Percentiles rank a stretch among this genome's conserved stretches.
Evolutionary conservation across 805 yeast species (phyloP).

Genomic region (Diddensiella santjacobensis): DNA sequence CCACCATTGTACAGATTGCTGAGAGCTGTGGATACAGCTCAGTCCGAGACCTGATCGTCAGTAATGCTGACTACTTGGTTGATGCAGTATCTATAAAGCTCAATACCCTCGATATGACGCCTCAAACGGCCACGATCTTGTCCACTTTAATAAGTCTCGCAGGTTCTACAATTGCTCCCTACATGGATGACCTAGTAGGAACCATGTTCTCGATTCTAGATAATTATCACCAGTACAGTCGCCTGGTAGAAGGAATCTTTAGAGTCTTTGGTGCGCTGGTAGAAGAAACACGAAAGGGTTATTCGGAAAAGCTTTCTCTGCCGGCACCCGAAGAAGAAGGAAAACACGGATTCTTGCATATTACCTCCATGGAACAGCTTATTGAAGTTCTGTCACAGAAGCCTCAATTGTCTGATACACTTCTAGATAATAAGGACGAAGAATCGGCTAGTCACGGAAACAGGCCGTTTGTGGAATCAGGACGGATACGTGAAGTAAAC

Average conservation of each 20-base stretch:
- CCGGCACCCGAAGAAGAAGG: neutral
- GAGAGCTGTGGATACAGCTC: constrained; percentile 48
- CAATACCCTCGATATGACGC: constrained; percentile 67
- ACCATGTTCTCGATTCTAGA: constrained; percentile 77
- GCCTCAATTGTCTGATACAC: constrained; percentile 28
- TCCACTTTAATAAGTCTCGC: constrained; percentile 66
- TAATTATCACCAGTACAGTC: constrained; percentile 75
- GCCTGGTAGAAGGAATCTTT: constrained; percentile 69
- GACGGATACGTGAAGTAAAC: neutral
- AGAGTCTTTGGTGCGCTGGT: constrained; percentile 46
- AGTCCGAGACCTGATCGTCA: constrained; percentile 50
- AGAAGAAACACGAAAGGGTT: constrained; percentile 16
- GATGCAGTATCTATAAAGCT: constrained; percentile 73
- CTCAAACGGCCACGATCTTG: constrained; percentile 67
- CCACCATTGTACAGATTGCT: constrained; percentile 51
- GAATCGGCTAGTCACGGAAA: constrained; percentile 31
- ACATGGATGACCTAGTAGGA: constrained; percentile 67
- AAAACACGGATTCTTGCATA: neutral
- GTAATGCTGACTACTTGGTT: constrained; percentile 74
- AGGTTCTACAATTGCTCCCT: constrained; percentile 61
- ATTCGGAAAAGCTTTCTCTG: constrained; percentile 18
- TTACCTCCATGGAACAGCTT: constrained; percentile 14
- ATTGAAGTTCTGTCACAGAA: constrained; percentile 22
- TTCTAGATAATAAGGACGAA: constrained; percentile 30
- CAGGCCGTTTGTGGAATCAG: neutral